Evolutionary conservation across 2,329 filamentous ascomycete genomes (phyloP), one percentile per base, ranked within the genome.

Genomic region (Penicillium decumbens): DNA sequence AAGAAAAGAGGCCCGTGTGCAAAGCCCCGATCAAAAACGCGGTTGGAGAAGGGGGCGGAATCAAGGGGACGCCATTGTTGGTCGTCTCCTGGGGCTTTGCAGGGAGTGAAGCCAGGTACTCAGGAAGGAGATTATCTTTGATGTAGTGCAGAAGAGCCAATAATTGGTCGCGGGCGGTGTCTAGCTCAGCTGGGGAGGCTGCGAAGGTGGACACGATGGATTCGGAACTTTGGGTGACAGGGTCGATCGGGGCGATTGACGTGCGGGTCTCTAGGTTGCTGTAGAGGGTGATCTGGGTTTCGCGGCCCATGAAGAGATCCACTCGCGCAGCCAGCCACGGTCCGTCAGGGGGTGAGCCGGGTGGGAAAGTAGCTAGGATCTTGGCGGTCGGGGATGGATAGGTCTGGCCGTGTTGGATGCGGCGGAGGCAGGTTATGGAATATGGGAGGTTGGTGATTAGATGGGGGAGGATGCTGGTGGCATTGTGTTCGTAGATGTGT

Each of bases 211-310:
- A 55, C 20, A 60, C 50, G 18, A 40, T n/a, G 18, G 40, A 25
- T 35, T 30, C 43, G 9, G 12, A 10, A 28, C 35, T 41, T 23
- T 27, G 32, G 44, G 45, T 45, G 52, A 50, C 27, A 38, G 29
- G 30, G 45, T 10, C 30, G 58, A 60, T 58, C 48, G 47, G 51
- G 43, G 46, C 33, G 27, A 48, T 54, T 52, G 53, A 59, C 47
- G 58, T 58, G 50, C 51, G 46, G 25, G 58, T 54, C 23, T 75
- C 72, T 3, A 73, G 64, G 46, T 66, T 73, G 23, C 69, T 72
- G 49, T 72, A 75, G 15, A 72, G 25, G 58, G 67, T 63, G 18
- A 72, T 60, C 49, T 75, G 72, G n/a, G 72, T 74, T 47, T 72
- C 67, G 10, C 65, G 66, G 25, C 68, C 63, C 15, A 59, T 54